Conservation (phyloP, 2,329 filamentous ascomycete genomes). For the Ascochyta koolunga region DNA sequence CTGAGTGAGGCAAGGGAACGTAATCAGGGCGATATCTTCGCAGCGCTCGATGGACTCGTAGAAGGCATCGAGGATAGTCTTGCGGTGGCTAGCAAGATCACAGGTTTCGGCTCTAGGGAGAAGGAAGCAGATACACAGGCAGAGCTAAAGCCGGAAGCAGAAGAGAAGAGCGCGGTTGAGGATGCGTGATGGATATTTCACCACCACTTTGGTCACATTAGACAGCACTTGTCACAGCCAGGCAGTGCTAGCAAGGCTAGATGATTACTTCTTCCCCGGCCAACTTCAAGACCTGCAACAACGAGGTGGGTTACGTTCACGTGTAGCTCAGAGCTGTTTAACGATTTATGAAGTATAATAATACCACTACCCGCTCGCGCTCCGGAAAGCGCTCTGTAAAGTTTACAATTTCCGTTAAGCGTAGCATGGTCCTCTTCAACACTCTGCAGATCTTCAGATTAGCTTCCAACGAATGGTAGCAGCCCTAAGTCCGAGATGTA, state of each 20-base stretch:
- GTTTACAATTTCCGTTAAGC: background rate
- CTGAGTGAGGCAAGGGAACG: slow-evolving; percentile 39
- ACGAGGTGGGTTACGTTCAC: background rate
- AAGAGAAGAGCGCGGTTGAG: background rate
- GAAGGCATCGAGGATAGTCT: slow-evolving; percentile 45
- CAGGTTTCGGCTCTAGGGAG: slow-evolving; percentile 16
- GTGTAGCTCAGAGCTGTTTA: background rate
- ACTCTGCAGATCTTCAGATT: background rate
- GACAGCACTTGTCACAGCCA: background rate
- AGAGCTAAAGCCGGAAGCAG: background rate
- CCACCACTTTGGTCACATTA: background rate
- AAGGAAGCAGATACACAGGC: background rate
- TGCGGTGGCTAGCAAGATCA: slow-evolving; percentile 44
- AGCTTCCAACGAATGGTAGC: background rate
- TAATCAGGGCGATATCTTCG: slow-evolving; percentile 43
- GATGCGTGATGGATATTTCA: background rate
- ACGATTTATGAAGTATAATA: slow-evolving; percentile 2
- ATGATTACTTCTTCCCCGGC: background rate
- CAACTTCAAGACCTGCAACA: background rate
- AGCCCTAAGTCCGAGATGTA: background rate
- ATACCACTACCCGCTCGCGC: background rate
- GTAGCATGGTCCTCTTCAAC: background rate
- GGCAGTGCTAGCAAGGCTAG: background rate
- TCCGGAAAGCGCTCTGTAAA: background rate
- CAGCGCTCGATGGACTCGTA: slow-evolving; percentile 46